These are phyloP conservation scores for Talaromyces sp. DNA, from an alignment of 2,329 filamentous ascomycete genomes.

Conservation along the genomic window DNA sequence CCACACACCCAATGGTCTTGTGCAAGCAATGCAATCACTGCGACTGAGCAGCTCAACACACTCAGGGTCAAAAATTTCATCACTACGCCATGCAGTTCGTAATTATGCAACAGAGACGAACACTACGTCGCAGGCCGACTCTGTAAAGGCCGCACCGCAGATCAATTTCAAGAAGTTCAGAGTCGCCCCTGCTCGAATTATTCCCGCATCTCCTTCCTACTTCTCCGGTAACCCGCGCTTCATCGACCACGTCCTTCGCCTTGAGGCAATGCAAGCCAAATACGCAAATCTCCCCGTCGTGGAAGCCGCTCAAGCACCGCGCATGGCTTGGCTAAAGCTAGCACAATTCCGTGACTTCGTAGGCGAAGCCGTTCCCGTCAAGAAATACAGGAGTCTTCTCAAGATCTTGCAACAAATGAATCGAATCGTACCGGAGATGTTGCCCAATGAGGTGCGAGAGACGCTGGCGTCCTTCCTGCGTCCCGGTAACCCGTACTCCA, in stretches of 20 bases:
- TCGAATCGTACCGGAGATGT: constrained; percentile 76
- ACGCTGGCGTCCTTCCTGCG: constrained; percentile 73
- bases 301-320: constrained; percentile 66
- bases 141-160: constrained; percentile 33
- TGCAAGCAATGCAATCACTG: constrained; percentile 38
- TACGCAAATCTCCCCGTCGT: constrained; percentile 74
- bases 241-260: constrained; percentile 77
- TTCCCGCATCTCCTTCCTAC: constrained; percentile 89
- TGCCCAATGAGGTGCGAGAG: constrained; percentile 68
- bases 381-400: constrained; percentile 78
- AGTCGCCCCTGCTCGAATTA: constrained; percentile 65
- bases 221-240: constrained; percentile 85
- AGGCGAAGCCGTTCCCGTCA: constrained; percentile 72
- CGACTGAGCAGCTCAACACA: constrained; percentile 35
- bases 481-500: constrained; percentile 70
- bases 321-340: constrained; percentile 78
- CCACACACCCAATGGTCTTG: constrained; percentile 39
- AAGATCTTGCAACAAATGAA: constrained; percentile 78
- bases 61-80: constrained; percentile 17
- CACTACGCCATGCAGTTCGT: constrained; percentile 24
- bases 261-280: constrained; percentile 72
- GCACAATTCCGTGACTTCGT: constrained; percentile 72
- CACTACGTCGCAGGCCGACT: constrained; percentile 1
- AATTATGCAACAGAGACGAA: constrained; percentile 34
- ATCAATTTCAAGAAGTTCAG: constrained; percentile 35